Evolutionary conservation across 2,329 filamentous ascomycete species (phyloP).

Genomic region (Waltergamsia citrina): DNA sequence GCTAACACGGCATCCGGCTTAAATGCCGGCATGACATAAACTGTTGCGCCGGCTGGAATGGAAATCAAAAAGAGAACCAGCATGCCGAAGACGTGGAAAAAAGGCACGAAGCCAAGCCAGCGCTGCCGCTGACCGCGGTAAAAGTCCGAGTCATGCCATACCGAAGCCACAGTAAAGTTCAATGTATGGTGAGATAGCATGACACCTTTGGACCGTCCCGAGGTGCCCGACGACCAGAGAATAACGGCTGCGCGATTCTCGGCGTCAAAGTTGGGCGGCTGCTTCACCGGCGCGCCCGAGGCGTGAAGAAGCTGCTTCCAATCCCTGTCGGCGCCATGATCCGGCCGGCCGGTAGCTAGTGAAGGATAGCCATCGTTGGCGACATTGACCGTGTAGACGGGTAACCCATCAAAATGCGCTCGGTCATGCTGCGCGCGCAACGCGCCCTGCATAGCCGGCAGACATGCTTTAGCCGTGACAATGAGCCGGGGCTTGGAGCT

Average conservation of each 20-base stretch:
- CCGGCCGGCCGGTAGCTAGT: neutral
- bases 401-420: slow-evolving; percentile 31
- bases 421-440: slow-evolving; percentile 21
- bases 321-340: neutral
- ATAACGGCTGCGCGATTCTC: slow-evolving; percentile 47
- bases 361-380: slow-evolving; percentile 18
- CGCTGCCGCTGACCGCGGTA: slow-evolving; percentile 23
- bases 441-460: slow-evolving; percentile 21
- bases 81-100: slow-evolving; percentile 57
- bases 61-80: slow-evolving; percentile 49
- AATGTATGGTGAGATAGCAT: slow-evolving; percentile 60
- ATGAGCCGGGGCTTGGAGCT: slow-evolving; percentile 26
- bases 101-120: slow-evolving; percentile 57
- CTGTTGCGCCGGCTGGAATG: slow-evolving; percentile 38
- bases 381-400: slow-evolving; percentile 46
- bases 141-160: slow-evolving; percentile 39
- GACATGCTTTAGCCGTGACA: slow-evolving; percentile 21
- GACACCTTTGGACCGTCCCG: slow-evolving; percentile 67
- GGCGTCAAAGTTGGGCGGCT: slow-evolving; percentile 22
- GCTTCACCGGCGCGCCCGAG: slow-evolving; percentile 31
- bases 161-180: slow-evolving; percentile 43
- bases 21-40: slow-evolving; percentile 64
- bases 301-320: slow-evolving; percentile 55
- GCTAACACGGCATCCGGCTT: slow-evolving; percentile 57
- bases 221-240: slow-evolving; percentile 50